Evolutionary conservation across 768 basidiomycete species (phyloP).

Genomic region (Mycena belliarum): DNA sequence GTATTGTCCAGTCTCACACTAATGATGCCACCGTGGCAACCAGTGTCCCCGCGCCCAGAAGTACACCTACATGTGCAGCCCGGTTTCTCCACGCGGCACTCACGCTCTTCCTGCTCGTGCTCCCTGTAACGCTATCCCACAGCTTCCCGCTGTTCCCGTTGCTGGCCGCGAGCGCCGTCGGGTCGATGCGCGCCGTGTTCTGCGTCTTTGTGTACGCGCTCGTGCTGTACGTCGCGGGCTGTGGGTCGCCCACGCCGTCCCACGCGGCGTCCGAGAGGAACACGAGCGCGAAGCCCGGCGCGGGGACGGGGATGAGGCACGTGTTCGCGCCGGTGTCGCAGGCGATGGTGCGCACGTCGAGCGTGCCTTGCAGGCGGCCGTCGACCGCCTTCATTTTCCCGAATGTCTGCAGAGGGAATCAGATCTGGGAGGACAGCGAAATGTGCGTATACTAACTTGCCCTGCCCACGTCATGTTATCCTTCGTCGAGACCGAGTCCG

Average conservation of each 20-base stretch:
- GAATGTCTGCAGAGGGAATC: background rate
- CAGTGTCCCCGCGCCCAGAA: too few relatives aligned
- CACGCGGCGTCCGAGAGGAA: conserved; percentile 20
- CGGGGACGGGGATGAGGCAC: conserved; percentile 28
- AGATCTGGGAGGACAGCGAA: too few relatives aligned
- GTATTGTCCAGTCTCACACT: too few relatives aligned
- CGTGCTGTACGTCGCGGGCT: conserved; percentile 10
- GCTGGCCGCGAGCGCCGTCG: conserved; percentile 15
- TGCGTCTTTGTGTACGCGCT: background rate
- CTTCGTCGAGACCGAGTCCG: conserved; percentile 58
- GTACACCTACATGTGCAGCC: too few relatives aligned
- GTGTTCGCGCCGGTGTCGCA: conserved; percentile 26
- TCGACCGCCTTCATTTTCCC: conserved; percentile 16
- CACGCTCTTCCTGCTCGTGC: conserved; percentile 6
- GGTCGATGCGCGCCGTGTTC: conserved; percentile 12
- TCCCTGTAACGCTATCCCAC: conserved; percentile 11
- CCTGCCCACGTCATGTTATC: conserved; percentile 77
- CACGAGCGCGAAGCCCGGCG: conserved; percentile 31
- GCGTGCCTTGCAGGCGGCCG: conserved; percentile 25
- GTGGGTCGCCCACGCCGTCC: background rate
- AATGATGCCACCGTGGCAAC: too few relatives aligned
- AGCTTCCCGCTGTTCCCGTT: conserved; percentile 18
- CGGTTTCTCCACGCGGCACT: background rate
- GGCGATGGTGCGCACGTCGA: conserved; percentile 18
- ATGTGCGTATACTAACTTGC: conserved; percentile 45